Evolutionary conservation across 768 basidiomycete genomes (phyloP).

Genomic region (Phylloporus scabripes): DNA sequence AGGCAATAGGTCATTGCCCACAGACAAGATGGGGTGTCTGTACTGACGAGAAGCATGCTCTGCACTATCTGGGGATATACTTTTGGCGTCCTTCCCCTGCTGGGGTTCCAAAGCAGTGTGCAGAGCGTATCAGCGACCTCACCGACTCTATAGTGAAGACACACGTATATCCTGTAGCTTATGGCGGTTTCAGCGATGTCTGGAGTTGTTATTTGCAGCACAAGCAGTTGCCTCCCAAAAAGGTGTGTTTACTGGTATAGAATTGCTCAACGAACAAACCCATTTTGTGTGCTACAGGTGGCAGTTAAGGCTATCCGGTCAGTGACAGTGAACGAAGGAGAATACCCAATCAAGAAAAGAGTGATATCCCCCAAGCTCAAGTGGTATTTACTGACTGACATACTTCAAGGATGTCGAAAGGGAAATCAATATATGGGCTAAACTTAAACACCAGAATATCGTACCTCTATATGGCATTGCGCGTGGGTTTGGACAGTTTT

Average conservation of each 20-base stretch:
- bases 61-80: not conserved
- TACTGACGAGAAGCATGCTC: constrained; percentile 1
- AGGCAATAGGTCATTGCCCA: not conserved
- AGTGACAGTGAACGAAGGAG: not conserved
- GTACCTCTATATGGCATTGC: constrained; percentile 27
- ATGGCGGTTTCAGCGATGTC: constrained; percentile 29
- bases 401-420: constrained; percentile 18
- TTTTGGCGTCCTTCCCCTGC: not conserved
- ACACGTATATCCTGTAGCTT: constrained; percentile 19
- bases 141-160: constrained; percentile 13
- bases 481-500: constrained; percentile 22
- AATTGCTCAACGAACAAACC: not conserved
- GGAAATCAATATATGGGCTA: constrained; percentile 29
- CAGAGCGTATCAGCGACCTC: constrained; percentile 7
- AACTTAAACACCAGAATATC: constrained; percentile 27
- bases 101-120: not conserved
- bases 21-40: not conserved
- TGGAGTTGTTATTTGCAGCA: constrained; percentile 18
- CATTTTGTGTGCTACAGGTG: constrained; percentile 11
- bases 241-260: constrained; percentile 7
- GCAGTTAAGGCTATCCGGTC: constrained; percentile 26
- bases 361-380: not conserved
- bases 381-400: constrained; percentile 2
- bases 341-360: constrained; percentile 12
- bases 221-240: not conserved